Conservation (phyloP, 306 rosid genomes). For the Mucuna pruriens region DNA sequence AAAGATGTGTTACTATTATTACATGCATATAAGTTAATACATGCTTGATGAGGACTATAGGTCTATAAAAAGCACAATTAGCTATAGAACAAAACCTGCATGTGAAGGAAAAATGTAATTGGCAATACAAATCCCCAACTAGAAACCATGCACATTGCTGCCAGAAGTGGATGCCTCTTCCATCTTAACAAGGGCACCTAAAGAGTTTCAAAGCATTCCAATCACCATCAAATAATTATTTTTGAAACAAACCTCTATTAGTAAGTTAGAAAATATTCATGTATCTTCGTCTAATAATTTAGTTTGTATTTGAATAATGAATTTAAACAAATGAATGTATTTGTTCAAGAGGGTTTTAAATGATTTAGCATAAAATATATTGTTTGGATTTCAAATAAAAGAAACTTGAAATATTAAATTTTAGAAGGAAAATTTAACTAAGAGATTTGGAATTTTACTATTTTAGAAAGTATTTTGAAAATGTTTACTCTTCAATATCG, state of each 20-base stretch:
- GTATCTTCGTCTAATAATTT: too few species aligned
- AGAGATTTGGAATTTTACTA: neutral
- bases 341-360: neutral
- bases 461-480: neutral
- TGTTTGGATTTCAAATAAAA: neutral
- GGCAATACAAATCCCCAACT: neutral
- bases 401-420: neutral
- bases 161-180: neutral
- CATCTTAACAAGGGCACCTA: neutral
- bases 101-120: neutral
- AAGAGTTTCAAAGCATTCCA: neutral
- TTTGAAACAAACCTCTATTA: too few species aligned
- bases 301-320: neutral
- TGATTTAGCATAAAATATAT: neutral
- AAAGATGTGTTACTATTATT: neutral
- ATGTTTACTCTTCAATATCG: too few species aligned
- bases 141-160: neutral
- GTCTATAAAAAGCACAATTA: too few species aligned
- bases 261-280: too few species aligned
- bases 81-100: neutral
- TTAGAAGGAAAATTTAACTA: neutral
- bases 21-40: neutral
- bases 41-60: neutral
- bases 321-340: neutral
- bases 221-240: neutral